Conservation (phyloP, 2,329 filamentous ascomycete genomes). For the Celoporthe dispersa region DNA sequence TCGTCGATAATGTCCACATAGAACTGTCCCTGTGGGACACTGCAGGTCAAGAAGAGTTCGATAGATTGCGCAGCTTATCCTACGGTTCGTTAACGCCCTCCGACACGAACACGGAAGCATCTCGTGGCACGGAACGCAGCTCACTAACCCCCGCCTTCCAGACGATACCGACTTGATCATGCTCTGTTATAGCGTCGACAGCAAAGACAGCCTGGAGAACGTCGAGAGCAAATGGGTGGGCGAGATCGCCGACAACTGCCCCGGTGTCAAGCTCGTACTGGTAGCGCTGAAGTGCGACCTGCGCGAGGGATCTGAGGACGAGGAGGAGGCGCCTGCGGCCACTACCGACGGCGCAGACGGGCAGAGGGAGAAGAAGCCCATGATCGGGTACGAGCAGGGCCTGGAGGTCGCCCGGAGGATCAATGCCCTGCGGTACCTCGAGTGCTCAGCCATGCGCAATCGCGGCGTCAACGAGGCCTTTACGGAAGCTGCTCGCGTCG, state of each 20-base stretch:
- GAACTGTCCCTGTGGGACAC: slow-evolving; percentile 98
- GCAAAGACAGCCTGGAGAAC: slow-evolving; percentile 95
- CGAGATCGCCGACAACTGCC: slow-evolving; percentile 97
- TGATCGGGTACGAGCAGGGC: slow-evolving; percentile 90
- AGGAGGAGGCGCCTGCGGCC: slow-evolving; percentile 60
- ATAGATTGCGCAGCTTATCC: slow-evolving; percentile 89
- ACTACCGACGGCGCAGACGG: slow-evolving; percentile 43
- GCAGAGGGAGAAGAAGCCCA: slow-evolving; percentile 64
- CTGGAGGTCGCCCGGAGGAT: slow-evolving; percentile 90
- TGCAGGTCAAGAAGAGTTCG: slow-evolving; percentile 98
- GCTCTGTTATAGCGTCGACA: slow-evolving; percentile 98
- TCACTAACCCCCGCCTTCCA: slow-evolving; percentile 35
- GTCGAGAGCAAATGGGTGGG: slow-evolving; percentile 98
- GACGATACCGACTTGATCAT: slow-evolving; percentile 96
- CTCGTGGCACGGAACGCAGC: neutral
- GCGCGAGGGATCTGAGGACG: slow-evolving; percentile 75
- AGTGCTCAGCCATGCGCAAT: slow-evolving; percentile 98
- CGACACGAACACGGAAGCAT: neutral
- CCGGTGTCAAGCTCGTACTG: slow-evolving; percentile 90
- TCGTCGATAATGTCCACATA: slow-evolving; percentile 95
- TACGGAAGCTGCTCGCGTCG: slow-evolving; percentile 94
- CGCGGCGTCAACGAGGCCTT: slow-evolving; percentile 98
- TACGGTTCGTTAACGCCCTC: slow-evolving; percentile 64
- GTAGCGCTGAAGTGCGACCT: slow-evolving; percentile 97
- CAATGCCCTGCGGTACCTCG: slow-evolving; percentile 90